phyloP scores from a whole-genome alignment of 805 yeast genomes.

The Candida maris region DNA sequence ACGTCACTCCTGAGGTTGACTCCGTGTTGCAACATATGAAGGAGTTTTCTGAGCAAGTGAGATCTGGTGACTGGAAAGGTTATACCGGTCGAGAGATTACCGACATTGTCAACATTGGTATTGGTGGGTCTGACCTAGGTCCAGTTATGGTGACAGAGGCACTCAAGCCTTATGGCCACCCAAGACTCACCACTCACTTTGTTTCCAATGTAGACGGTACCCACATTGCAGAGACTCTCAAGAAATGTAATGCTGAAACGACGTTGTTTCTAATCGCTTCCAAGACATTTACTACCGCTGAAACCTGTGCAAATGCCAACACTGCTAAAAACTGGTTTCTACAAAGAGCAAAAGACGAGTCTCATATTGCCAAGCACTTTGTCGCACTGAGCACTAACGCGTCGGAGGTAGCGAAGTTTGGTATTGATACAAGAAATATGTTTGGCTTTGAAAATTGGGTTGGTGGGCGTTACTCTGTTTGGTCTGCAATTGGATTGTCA shows the following conservation, averaged over 20 bases:
- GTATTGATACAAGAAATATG: slow-evolving; percentile 97
- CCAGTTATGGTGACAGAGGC: slow-evolving; percentile 99
- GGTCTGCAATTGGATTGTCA: slow-evolving; percentile 98
- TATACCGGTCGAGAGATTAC: slow-evolving; percentile 93
- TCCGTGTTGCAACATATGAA: slow-evolving; percentile 92
- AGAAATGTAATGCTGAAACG: slow-evolving; percentile 78
- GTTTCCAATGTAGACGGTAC: slow-evolving; percentile 99
- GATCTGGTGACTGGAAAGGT: slow-evolving; percentile 96
- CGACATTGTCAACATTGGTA: slow-evolving; percentile 95
- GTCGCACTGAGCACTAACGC: slow-evolving; percentile 96
- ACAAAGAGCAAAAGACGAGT: slow-evolving; percentile 48
- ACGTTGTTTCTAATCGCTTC: slow-evolving; percentile 91
- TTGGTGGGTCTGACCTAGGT: slow-evolving; percentile 98
- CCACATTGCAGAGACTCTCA: slow-evolving; percentile 87
- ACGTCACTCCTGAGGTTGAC: slow-evolving; percentile 90
- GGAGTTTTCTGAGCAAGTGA: slow-evolving; percentile 84
- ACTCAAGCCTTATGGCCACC: slow-evolving; percentile 79
- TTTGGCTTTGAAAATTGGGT: slow-evolving; percentile 99
- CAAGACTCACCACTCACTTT: slow-evolving; percentile 76
- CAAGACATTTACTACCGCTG: slow-evolving; percentile 98
- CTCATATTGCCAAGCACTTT: slow-evolving; percentile 92
- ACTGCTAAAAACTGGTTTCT: slow-evolving; percentile 95
- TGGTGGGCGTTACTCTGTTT: slow-evolving; percentile 99
- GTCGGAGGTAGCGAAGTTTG: slow-evolving; percentile 85
- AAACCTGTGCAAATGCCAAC: slow-evolving; percentile 93